Evolutionary conservation across 2,329 filamentous ascomycete species (phyloP), one percentile per base, ranked within the genome.

Genomic region (Raffaelea deltoideospora): DNA sequence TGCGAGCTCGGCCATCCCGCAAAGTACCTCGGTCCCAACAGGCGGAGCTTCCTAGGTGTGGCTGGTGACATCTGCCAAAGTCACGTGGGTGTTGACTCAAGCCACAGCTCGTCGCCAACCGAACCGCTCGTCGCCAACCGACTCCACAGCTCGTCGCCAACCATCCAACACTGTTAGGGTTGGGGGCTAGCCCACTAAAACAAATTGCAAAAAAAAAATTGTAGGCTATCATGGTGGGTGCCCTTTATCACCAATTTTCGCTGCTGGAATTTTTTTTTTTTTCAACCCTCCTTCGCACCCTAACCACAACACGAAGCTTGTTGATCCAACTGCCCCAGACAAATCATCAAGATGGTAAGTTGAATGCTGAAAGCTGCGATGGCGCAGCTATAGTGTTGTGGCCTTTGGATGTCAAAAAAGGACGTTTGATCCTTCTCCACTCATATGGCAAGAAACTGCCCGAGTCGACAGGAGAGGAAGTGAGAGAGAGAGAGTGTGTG

Each of bases 271-370:
- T 42, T 46, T 48, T 45, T 44, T 38, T 38, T 44, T 44, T 39
- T 39, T 33, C 19, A 19, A 23, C 15, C 17, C 18, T 22, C 37
- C 33, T 28, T 21, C 19, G 43, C 53, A 51, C 52, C 50, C 47
- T 52, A 51, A 56, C 45, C 49, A 40, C 33, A 53, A 45, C 47
- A 49, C 50, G 50, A 53, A 50, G 11, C 40, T 43, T 43, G 41
- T 31, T 41, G 30, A 43, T 43, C 42, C 51, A 55, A 53, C 57
- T 57, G 52, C 57, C 59, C 61, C 59, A 60, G 54, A 56, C 64
- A 64, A 60, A 59, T 63, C 63, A 61, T 69, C 72, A 79, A 69
- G 60, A 79, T 79, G 75, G 75, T 79, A 64, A 79, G 75, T 76
- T 64, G 46, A 65, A 10, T 33, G 3, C 41, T 33, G 37, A 40